phyloP scores from a whole-genome alignment of 2,329 filamentous ascomycete genomes.

The Cladosporium austrohemisphaericum region DNA sequence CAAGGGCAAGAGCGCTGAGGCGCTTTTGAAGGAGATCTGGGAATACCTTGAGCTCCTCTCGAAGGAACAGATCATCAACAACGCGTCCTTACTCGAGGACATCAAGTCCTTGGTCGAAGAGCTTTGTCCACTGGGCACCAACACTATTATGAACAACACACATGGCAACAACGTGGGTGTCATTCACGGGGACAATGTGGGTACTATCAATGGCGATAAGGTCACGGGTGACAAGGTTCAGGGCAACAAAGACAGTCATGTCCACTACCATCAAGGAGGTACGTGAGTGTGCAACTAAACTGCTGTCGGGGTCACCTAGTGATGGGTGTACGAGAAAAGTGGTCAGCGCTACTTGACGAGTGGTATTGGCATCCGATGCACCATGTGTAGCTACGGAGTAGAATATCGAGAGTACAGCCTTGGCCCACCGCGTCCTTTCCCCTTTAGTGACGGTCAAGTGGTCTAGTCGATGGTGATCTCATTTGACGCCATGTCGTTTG shows the following conservation, averaged over 20 bases:
- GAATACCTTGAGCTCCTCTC: background rate
- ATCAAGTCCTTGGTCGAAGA: background rate
- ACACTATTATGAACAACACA: background rate
- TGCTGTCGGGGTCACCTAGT: too few species aligned
- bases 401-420: too few species aligned
- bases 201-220: background rate
- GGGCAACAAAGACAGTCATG: background rate
- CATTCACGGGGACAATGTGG: background rate
- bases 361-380: too few species aligned
- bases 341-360: too few species aligned
- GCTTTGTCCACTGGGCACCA: background rate
- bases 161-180: background rate
- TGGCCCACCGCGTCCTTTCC: too few species aligned
- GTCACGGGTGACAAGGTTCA: background rate
- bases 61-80: background rate
- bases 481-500: too few species aligned
- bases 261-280: background rate
- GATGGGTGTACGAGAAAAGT: too few species aligned
- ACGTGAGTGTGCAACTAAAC: background rate
- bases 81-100: background rate
- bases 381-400: too few species aligned
- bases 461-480: too few species aligned
- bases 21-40: background rate
- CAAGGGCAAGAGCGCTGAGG: background rate
- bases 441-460: too few species aligned